These are phyloP conservation scores for Sporisorium graminicola DNA, from an alignment of 1,284 basidiomycete genomes.

Conservation along the genomic window DNA sequence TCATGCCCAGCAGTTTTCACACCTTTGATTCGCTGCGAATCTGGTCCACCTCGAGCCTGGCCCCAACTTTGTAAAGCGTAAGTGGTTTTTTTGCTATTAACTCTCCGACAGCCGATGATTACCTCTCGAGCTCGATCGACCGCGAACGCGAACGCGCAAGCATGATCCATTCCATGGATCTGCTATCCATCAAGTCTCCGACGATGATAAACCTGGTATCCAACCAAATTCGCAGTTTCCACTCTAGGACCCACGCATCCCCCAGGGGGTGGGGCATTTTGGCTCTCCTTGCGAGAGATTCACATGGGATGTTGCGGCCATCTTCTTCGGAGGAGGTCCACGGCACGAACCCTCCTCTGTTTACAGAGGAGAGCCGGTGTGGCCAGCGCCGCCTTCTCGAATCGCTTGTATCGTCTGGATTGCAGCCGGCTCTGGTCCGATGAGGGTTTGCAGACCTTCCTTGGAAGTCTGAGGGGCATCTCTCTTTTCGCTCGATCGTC, in stretches of 20 bases:
- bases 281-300: conserved; percentile 68
- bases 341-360: conserved; percentile 68
- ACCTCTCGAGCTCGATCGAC: background rate
- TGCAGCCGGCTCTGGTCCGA: conserved; percentile 68
- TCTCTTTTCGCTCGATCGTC: conserved; percentile 12
- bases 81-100: conserved; percentile 10
- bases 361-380: conserved; percentile 60
- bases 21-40: conserved; percentile 2
- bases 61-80: conserved; percentile 22
- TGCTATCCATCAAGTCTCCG: conserved; percentile 39
- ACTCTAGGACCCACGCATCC: conserved; percentile 68
- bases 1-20: conserved; percentile 16
- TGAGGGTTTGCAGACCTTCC: conserved; percentile 70
- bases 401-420: conserved; percentile 68
- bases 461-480: conserved; percentile 69
- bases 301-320: conserved; percentile 58
- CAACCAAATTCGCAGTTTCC: conserved; percentile 71
- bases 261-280: conserved; percentile 60
- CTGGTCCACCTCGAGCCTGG: conserved; percentile 1
- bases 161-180: background rate
- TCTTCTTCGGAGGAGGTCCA: conserved; percentile 61
- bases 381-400: conserved; percentile 62
- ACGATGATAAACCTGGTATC: conserved; percentile 70
- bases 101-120: background rate
- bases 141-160: background rate